Evolutionary conservation across 2,329 filamentous ascomycete species (phyloP).

Genomic region (Eurotiales sp.): DNA sequence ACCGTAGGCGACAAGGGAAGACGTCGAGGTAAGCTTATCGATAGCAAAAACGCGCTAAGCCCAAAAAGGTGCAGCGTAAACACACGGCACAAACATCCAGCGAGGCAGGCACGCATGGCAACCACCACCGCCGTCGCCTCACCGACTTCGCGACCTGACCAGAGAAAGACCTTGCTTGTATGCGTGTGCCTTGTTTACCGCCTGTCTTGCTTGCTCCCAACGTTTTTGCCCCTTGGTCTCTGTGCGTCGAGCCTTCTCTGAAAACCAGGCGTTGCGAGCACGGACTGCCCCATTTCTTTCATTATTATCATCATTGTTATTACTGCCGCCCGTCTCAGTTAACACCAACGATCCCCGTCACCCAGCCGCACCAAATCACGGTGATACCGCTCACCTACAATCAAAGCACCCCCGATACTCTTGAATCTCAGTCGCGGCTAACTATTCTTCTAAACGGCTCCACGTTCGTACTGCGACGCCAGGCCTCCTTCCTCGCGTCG

Average conservation of each 20-base stretch:
- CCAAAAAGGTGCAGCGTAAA: conserved; percentile 15
- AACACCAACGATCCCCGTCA: not conserved
- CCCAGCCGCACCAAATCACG: not conserved
- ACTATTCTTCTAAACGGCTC: not conserved
- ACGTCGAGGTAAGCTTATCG: conserved; percentile 7
- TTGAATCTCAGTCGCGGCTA: not conserved
- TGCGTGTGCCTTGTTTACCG: not conserved
- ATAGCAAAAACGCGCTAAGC: conserved; percentile 6
- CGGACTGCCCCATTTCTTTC: not conserved
- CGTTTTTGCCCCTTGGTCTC: not conserved
- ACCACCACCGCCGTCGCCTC: conserved; percentile 2
- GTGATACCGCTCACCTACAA: not conserved
- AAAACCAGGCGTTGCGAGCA: not conserved
- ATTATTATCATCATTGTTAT: conserved; percentile 7
- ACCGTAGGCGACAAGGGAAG: not conserved
- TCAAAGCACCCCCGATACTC: not conserved
- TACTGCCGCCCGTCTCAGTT: conserved; percentile 1
- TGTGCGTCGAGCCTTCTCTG: not conserved
- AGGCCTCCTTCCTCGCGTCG: not conserved
- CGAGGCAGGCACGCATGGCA: conserved; percentile 13
- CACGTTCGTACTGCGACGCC: not conserved
- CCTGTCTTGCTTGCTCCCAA: not conserved
- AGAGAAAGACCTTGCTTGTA: not conserved
- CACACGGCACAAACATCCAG: conserved; percentile 12
- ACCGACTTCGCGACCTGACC: conserved; percentile 11